phyloP scores from a whole-genome alignment of 2,329 filamentous ascomycete species.

The Elsinoe perseae region DNA sequence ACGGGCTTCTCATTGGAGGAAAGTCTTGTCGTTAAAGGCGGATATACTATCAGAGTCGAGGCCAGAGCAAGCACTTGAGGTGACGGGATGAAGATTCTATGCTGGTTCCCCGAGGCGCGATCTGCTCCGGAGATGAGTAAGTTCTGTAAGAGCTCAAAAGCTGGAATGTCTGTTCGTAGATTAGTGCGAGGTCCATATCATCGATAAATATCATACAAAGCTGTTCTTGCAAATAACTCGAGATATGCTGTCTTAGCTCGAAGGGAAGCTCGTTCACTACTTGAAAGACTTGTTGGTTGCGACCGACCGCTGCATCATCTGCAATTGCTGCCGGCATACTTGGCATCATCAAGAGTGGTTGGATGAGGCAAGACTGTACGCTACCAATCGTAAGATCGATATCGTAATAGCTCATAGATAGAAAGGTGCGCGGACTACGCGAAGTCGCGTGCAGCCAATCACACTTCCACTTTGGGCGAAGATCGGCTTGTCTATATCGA shows the following conservation, averaged over 20 bases:
- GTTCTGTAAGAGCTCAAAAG: slow-evolving; percentile 52
- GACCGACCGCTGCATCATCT: neutral
- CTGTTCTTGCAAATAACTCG: slow-evolving; percentile 67
- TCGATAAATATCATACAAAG: slow-evolving; percentile 47
- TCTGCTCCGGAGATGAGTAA: slow-evolving; percentile 49
- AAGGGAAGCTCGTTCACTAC: slow-evolving; percentile 42
- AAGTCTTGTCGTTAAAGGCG: slow-evolving; percentile 66
- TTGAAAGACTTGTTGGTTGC: neutral
- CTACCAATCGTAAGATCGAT: too few relatives aligned
- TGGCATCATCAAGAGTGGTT: neutral
- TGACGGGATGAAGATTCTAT: slow-evolving; percentile 48
- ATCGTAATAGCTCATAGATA: too few relatives aligned
- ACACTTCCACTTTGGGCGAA: slow-evolving; percentile 4
- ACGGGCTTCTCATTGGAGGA: slow-evolving; percentile 52
- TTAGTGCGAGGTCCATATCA: neutral
- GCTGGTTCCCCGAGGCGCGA: slow-evolving; percentile 43
- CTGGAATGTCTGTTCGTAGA: slow-evolving; percentile 23
- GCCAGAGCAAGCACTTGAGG: slow-evolving; percentile 67
- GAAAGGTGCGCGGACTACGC: neutral
- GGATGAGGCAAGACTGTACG: too few relatives aligned
- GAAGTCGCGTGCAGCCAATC: slow-evolving; percentile 10
- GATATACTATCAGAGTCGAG: slow-evolving; percentile 76
- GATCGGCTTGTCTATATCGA: slow-evolving; percentile 6
- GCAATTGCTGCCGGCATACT: neutral
- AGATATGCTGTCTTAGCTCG: slow-evolving; percentile 58